Evolutionary conservation across 2,329 filamentous ascomycete species (phyloP).

Genomic region (Claviceps sp.): DNA sequence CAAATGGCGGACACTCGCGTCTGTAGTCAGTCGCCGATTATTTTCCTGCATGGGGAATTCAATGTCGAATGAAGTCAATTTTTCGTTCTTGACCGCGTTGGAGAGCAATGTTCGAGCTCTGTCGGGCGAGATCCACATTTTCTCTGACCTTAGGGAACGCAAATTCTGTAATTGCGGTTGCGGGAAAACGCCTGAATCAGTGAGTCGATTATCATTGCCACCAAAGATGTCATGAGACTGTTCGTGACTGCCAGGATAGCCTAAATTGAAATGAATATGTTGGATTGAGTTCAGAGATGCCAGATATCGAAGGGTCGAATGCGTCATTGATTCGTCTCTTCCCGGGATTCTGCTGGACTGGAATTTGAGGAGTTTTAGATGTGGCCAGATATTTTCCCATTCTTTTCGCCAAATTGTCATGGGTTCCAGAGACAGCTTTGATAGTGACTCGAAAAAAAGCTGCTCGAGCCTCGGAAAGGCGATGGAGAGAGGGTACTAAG

Average conservation of each 20-base stretch:
- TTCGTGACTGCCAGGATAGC: accelerated
- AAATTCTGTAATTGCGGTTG: conserved; percentile 14
- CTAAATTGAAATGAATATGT: conserved; percentile 17
- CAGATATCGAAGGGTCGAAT: conserved; percentile 11
- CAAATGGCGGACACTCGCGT: too few relatives aligned
- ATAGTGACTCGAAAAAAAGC: too few relatives aligned
- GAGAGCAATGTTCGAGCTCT: conserved; percentile 14
- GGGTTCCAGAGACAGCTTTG: too few relatives aligned
- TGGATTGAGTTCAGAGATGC: conserved; percentile 16
- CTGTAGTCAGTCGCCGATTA: too few relatives aligned
- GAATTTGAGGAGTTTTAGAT: conserved; percentile 11
- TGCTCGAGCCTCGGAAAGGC: conserved; percentile 7
- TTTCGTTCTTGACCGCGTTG: conserved; percentile 14
- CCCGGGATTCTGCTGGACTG: not conserved
- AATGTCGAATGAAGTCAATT: conserved; percentile 22
- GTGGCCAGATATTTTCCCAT: conserved; percentile 8
- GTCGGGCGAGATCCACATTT: conserved; percentile 13
- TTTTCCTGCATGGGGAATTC: conserved; percentile 16
- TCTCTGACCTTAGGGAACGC: conserved; percentile 16
- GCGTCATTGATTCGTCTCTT: too few relatives aligned
- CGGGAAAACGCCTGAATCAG: not conserved
- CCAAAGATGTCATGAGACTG: conserved; percentile 9
- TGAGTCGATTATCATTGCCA: not conserved
- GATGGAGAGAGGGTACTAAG: conserved; percentile 11
- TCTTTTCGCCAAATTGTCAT: conserved; percentile 4